phyloP scores from a whole-genome alignment of 2,329 filamentous ascomycete species.

The Rasamsonia emersonii region DNA sequence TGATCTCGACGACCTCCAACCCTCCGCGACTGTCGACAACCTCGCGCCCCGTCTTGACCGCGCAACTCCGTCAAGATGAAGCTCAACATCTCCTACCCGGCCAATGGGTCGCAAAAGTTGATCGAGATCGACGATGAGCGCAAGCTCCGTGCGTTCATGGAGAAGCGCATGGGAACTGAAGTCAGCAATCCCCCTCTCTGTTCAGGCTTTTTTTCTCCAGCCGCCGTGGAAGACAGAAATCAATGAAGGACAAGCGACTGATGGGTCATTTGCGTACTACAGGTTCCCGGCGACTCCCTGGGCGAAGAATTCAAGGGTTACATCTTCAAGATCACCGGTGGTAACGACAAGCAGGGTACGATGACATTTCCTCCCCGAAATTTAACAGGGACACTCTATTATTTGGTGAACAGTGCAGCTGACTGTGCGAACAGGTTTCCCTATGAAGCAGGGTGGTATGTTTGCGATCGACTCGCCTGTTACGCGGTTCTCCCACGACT shows the following conservation, averaged over 20 bases:
- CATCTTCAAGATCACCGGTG: conserved; percentile 98
- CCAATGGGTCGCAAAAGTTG: conserved; percentile 99
- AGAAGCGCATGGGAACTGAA: conserved; percentile 72
- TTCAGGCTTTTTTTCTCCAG: too few species aligned
- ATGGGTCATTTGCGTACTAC: conserved; percentile 18
- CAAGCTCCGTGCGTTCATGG: conserved; percentile 98
- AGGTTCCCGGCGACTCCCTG: conserved; percentile 88
- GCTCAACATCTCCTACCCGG: conserved; percentile 79
- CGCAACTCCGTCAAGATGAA: conserved; percentile 58
- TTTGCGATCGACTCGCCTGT: conserved; percentile 13
- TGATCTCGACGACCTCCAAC: conserved; percentile 29
- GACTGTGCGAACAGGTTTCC: conserved; percentile 58
- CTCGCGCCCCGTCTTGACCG: conserved; percentile 40
- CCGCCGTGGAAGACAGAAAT: conserved; percentile 7
- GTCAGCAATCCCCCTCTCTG: conserved; percentile 26
- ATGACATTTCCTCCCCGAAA: too few species aligned
- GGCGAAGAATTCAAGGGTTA: conserved; percentile 99
- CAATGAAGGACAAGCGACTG: conserved; percentile 10
- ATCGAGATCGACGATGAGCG: conserved; percentile 99
- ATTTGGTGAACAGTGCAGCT: conserved; percentile 17
- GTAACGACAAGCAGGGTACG: conserved; percentile 97
- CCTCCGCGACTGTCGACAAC: conserved; percentile 31
- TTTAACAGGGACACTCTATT: not conserved
- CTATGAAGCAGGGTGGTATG: conserved; percentile 95
- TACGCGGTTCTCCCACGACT: conserved; percentile 14